Evolutionary conservation across 495 filamentous ascomycete species (phyloP).

Genomic region (Tuber calosporum): DNA sequence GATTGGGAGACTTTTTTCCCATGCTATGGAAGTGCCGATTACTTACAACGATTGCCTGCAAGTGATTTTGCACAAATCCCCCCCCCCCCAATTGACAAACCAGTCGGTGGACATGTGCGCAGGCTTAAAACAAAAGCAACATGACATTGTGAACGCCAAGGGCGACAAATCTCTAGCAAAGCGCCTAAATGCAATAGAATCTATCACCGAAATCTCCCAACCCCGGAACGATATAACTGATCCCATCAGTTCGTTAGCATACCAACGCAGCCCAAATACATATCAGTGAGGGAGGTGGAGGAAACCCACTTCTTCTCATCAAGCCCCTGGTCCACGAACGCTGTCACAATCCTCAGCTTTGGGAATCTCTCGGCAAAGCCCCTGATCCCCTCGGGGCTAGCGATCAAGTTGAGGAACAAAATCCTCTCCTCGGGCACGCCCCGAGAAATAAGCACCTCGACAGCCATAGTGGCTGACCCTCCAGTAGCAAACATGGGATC

Average conservation of each 20-base stretch:
- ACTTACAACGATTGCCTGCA: background rate
- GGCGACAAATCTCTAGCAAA: background rate
- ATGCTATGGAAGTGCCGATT: background rate
- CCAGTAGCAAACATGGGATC: slow-evolving; percentile 99
- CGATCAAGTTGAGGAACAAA: slow-evolving; percentile 91
- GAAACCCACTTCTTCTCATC: slow-evolving; percentile 86
- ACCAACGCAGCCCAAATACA: slow-evolving; percentile 15
- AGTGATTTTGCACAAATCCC: background rate
- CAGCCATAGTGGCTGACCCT: slow-evolving; percentile 95
- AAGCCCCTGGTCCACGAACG: slow-evolving; percentile 88
- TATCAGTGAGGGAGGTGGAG: slow-evolving; percentile 6
- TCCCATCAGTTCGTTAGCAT: slow-evolving; percentile 18
- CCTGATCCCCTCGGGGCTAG: slow-evolving; percentile 82
- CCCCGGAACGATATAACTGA: slow-evolving; percentile 90
- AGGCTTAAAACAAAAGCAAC: background rate
- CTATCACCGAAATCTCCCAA: slow-evolving; percentile 95
- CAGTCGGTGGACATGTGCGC: background rate
- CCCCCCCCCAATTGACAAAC: background rate
- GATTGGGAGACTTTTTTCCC: background rate
- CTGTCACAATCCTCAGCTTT: slow-evolving; percentile 88
- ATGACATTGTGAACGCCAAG: background rate
- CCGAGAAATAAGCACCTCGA: slow-evolving; percentile 77
- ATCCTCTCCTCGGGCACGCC: slow-evolving; percentile 94
- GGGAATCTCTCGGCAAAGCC: slow-evolving; percentile 88
- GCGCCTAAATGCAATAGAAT: slow-evolving; percentile 76